Percentiles rank a stretch among this genome's conserved stretches.
Evolutionary conservation across 148 eudicot species (phyloP).

Genomic region (Drosera capensis): DNA sequence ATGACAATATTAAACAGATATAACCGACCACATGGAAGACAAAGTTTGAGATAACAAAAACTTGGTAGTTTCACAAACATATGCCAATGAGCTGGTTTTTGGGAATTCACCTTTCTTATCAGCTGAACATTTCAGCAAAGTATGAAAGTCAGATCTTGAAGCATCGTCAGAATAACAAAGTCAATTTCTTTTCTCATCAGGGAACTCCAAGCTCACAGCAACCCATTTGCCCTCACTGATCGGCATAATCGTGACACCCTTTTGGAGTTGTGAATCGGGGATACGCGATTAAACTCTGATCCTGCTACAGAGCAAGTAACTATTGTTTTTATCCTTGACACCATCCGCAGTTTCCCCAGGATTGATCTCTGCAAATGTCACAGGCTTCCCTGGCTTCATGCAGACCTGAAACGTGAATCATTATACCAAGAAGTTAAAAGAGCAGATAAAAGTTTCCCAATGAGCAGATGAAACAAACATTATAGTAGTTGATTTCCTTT

Average conservation of each 20-base stretch:
- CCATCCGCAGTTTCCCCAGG: no score
- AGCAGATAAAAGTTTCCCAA: no score
- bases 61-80: no score
- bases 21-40: no score
- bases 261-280: slow-evolving; percentile 19
- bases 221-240: slow-evolving; percentile 25
- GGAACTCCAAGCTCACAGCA: slow-evolving; percentile 28
- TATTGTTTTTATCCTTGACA: no score
- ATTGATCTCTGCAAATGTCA: slow-evolving; percentile 68
- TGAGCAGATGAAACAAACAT: background rate
- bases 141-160: no score
- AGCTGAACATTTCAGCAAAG: no score
- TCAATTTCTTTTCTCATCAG: slow-evolving; percentile 8
- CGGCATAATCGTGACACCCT: slow-evolving; percentile 26
- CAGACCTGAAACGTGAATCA: slow-evolving; percentile 38
- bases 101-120: no score
- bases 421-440: slow-evolving; percentile 13
- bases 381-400: slow-evolving; percentile 96
- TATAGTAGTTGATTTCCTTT: background rate
- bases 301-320: background rate
- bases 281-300: slow-evolving; percentile 6
- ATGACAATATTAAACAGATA: no score
- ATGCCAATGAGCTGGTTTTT: no score
- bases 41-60: no score
- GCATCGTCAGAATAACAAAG: no score